phyloP scores from a whole-genome alignment of 129 eudicot species.

The Glebionis coronaria region DNA sequence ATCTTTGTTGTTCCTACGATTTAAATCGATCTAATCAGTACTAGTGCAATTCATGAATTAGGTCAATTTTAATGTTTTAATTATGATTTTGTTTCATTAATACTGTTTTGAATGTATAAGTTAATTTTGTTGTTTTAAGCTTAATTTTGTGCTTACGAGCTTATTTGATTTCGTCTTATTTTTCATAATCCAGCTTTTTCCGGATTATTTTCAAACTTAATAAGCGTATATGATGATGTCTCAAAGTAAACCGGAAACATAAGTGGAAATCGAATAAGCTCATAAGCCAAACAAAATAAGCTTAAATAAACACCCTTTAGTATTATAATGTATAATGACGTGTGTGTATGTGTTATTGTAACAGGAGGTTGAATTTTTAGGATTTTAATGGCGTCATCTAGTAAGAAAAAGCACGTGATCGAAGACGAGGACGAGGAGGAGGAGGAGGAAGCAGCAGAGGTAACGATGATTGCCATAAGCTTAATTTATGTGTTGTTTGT shows the following conservation, averaged over 20 bases:
- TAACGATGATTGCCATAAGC: neutral
- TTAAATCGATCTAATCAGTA: neutral
- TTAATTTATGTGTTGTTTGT: neutral
- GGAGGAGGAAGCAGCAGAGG: conserved; percentile 38
- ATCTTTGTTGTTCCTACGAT: neutral
- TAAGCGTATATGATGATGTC: no score
- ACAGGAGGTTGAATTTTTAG: conserved; percentile 21
- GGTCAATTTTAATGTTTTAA: conserved; percentile 10
- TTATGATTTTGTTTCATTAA: no score
- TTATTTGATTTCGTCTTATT: neutral
- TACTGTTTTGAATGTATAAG: neutral
- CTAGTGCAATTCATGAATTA: conserved; percentile 5
- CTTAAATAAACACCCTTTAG: neutral
- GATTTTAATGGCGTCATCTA: conserved; percentile 40
- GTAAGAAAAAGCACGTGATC: conserved; percentile 26
- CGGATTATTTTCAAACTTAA: no score
- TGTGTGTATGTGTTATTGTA: conserved; percentile 1
- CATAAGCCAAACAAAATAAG: no score
- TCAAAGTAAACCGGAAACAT: no score
- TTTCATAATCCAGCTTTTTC: no score
- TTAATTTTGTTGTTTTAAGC: conserved; percentile 2
- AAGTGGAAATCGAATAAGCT: no score
- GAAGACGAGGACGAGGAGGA: conserved; percentile 39
- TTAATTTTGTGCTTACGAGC: neutral
- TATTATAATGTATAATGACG: neutral